These are phyloP conservation scores for Stereocaulon alpinum DNA, from an alignment of 495 filamentous ascomycete species.

Conservation along the genomic window DNA sequence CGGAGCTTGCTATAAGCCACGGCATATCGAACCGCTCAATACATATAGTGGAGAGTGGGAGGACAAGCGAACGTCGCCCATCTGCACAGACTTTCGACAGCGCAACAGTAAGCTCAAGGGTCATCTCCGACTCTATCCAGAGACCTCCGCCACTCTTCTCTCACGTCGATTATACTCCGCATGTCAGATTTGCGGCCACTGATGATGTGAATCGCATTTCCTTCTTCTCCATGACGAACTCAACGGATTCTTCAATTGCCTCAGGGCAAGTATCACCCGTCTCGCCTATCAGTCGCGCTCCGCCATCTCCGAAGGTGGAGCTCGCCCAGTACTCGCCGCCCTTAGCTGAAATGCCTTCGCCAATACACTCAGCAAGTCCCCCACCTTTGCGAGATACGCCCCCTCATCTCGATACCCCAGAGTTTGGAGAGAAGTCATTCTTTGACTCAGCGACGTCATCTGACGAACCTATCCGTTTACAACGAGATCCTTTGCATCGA, in stretches of 20 bases:
- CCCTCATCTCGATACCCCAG: constrained; percentile 13
- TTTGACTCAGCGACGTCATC: constrained; percentile 11
- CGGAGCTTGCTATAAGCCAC: constrained; percentile 11
- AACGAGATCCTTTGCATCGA: constrained; percentile 6
- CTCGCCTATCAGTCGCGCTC: neutral
- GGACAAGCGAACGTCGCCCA: constrained; percentile 10
- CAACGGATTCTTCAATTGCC: constrained; percentile 12
- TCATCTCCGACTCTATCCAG: constrained; percentile 14
- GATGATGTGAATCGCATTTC: constrained; percentile 18
- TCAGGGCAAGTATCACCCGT: constrained; percentile 9
- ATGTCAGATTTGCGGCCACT: constrained; percentile 8
- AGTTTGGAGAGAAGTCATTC: constrained; percentile 10
- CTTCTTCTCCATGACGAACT: constrained; percentile 16
- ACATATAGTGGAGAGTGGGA: constrained; percentile 7
- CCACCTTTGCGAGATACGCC: constrained; percentile 2
- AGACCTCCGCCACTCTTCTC: constrained; percentile 16
- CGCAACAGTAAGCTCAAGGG: constrained; percentile 13
- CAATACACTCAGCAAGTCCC: neutral
- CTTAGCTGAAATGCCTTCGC: neutral
- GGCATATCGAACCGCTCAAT: neutral
- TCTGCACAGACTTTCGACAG: constrained; percentile 10
- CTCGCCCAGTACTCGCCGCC: neutral
- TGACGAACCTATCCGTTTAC: neutral
- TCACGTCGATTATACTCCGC: constrained; percentile 13
- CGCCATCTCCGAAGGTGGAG: neutral